Percentiles rank a stretch among this genome's conserved stretches.
These are phyloP conservation scores for Pleurotus salmoneostramineus DNA, from an alignment of 768 basidiomycete species.

Conservation along the genomic window DNA sequence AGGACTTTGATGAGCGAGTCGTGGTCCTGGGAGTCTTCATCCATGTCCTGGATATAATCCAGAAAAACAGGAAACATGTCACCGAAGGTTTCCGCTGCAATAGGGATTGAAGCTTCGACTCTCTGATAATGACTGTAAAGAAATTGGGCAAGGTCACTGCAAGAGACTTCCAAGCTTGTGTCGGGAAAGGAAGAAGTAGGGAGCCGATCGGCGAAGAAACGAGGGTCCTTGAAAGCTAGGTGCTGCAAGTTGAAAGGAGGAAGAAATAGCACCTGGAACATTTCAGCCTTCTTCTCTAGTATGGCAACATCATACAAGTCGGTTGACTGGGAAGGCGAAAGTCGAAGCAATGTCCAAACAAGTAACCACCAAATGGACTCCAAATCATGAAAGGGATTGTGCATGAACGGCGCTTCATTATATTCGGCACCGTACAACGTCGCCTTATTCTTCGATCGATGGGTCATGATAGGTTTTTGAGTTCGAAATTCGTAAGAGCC, in stretches of 20 bases:
- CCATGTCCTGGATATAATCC: no score
- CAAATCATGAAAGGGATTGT: not conserved
- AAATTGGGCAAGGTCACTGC: not conserved
- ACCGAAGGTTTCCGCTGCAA: not conserved
- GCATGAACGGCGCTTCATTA: not conserved
- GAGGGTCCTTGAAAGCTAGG: not conserved
- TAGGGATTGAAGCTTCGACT: not conserved
- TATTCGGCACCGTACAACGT: not conserved
- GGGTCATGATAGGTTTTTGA: not conserved
- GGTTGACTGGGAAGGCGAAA: not conserved
- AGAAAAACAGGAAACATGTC: not conserved
- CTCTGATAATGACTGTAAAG: conserved; percentile 11
- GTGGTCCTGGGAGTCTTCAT: no score
- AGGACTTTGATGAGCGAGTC: no score
- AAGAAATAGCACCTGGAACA: not conserved
- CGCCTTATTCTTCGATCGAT: not conserved
- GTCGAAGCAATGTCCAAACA: not conserved
- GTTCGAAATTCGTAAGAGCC: not conserved
- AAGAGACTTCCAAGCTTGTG: not conserved
- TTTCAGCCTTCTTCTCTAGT: not conserved
- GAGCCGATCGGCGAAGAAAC: not conserved
- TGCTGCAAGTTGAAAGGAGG: not conserved
- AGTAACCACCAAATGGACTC: conserved; percentile 2
- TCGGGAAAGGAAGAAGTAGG: not conserved
- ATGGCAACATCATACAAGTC: not conserved